Evolutionary conservation across 129 eudicot genomes (phyloP).

Genomic region (Lactuca saligna): DNA sequence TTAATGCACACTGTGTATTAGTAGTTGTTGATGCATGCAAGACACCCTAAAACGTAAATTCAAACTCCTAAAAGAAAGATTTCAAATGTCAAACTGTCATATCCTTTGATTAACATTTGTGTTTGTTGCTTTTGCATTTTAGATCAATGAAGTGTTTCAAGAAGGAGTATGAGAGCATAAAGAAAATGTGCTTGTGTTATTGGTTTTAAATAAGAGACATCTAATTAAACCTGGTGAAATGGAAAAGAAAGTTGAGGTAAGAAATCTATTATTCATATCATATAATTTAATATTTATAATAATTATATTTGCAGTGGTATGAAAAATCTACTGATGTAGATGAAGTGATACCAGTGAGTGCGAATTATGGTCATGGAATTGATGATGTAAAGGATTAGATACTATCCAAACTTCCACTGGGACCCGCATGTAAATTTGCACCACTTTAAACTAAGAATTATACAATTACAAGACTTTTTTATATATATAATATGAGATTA

Average conservation of each 20-base stretch:
- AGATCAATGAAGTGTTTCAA: slow-evolving; percentile 85
- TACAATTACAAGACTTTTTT: neutral
- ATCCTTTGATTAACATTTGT: slow-evolving; percentile 18
- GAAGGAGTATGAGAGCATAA: slow-evolving; percentile 73
- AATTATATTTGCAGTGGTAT: slow-evolving; percentile 69
- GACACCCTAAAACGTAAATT: slow-evolving; percentile 74
- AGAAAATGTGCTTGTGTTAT: slow-evolving; percentile 64
- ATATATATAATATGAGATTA: neutral
- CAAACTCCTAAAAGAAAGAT: neutral
- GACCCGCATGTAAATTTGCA: slow-evolving; percentile 65
- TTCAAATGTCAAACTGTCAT: neutral
- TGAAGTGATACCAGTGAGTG: slow-evolving; percentile 99
- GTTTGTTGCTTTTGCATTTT: slow-evolving; percentile 7
- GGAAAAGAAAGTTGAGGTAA: slow-evolving; percentile 84
- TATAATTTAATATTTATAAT: neutral
- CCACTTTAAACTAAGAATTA: slow-evolving; percentile 5
- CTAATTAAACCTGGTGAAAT: slow-evolving; percentile 98
- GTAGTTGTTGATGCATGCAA: slow-evolving; percentile 93
- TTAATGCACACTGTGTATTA: slow-evolving; percentile 84
- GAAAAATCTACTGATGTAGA: slow-evolving; percentile 89
- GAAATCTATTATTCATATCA: neutral
- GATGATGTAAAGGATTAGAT: slow-evolving; percentile 98
- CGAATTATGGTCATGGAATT: slow-evolving; percentile 96
- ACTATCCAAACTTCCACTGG: slow-evolving; percentile 89
- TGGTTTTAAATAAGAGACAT: slow-evolving; percentile 91